These are phyloP conservation scores for Lasiodiplodia citricola DNA, from an alignment of 2,329 filamentous ascomycete genomes.

Conservation along the genomic window DNA sequence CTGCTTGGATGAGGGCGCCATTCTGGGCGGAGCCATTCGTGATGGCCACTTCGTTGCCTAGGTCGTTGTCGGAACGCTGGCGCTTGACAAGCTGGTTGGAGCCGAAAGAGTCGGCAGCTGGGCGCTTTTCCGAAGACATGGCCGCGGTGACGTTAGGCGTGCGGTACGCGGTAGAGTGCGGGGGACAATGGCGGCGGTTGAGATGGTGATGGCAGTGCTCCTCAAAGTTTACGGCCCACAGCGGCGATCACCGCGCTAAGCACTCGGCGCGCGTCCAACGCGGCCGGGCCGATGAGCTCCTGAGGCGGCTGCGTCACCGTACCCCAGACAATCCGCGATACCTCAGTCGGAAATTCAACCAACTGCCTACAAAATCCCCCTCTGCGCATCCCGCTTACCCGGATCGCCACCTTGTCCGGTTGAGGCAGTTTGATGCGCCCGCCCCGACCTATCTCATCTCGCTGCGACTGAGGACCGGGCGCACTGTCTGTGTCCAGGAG, in stretches of 20 bases:
- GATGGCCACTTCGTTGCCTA: conserved; percentile 60
- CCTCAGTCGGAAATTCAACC: conserved; percentile 2
- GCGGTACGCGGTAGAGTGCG: neutral
- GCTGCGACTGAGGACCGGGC: conserved; percentile 25
- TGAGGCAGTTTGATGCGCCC: conserved; percentile 22
- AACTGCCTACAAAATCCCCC: neutral
- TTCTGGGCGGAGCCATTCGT: conserved; percentile 61
- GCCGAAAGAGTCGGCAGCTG: conserved; percentile 82
- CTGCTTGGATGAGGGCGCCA: conserved; percentile 70
- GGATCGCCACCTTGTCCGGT: conserved; percentile 18
- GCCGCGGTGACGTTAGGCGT: conserved; percentile 30
- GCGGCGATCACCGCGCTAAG: conserved; percentile 20
- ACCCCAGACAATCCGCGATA: conserved; percentile 10
- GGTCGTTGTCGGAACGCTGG: conserved; percentile 72
- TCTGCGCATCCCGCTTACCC: conserved; percentile 5
- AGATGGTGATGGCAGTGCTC: conserved; percentile 10
- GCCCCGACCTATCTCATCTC: conserved; percentile 5
- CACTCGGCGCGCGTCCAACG: neutral
- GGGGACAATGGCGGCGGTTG: conserved; percentile 1
- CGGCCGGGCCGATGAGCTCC: conserved; percentile 21
- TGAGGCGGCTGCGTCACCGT: conserved; percentile 16
- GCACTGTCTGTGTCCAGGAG: conserved; percentile 20
- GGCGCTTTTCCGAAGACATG: conserved; percentile 92
- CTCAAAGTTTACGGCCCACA: conserved; percentile 25
- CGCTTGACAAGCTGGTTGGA: conserved; percentile 85